Percentiles rank a stretch among this genome's conserved stretches.
phyloP scores from a whole-genome alignment of 116 monocot genomes.

The Zostera marina region DNA sequence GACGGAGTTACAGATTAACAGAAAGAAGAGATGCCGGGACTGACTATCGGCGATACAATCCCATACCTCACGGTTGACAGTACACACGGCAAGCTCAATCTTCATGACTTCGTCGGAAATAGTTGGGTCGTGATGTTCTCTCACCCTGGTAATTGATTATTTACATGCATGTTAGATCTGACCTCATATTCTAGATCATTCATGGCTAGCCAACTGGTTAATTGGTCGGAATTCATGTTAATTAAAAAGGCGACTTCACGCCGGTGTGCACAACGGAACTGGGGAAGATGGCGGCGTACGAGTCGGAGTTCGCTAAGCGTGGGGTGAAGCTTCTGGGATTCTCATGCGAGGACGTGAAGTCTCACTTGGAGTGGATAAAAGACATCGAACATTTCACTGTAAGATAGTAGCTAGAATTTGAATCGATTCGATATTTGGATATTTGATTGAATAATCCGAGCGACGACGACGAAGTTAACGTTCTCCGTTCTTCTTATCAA shows the following conservation, averaged over 20 bases:
- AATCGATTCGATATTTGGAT: neutral
- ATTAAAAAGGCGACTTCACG: neutral
- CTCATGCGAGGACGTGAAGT: conserved; percentile 47
- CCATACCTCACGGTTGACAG: conserved; percentile 56
- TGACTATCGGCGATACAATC: conserved; percentile 60
- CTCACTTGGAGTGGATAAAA: conserved; percentile 67
- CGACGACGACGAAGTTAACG: neutral
- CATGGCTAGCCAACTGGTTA: too few species aligned
- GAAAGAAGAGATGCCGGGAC: conserved; percentile 55
- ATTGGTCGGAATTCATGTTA: neutral
- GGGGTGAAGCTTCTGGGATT: conserved; percentile 69
- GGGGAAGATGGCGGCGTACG: conserved; percentile 8
- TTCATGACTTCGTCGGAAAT: conserved; percentile 64
- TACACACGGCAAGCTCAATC: conserved; percentile 49
- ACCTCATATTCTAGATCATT: too few species aligned
- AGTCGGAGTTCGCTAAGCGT: conserved; percentile 40
- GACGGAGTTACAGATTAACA: neutral
- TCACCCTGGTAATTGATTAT: conserved; percentile 31
- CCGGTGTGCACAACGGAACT: too few species aligned
- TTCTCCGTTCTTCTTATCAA: neutral
- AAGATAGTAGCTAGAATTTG: neutral
- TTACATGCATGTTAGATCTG: neutral
- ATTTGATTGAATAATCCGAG: neutral
- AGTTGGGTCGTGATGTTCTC: conserved; percentile 72
- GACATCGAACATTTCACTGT: conserved; percentile 31